Evolutionary conservation across 1,139 yeast genomes (phyloP).

Genomic region (Yamadazyma sp.): DNA sequence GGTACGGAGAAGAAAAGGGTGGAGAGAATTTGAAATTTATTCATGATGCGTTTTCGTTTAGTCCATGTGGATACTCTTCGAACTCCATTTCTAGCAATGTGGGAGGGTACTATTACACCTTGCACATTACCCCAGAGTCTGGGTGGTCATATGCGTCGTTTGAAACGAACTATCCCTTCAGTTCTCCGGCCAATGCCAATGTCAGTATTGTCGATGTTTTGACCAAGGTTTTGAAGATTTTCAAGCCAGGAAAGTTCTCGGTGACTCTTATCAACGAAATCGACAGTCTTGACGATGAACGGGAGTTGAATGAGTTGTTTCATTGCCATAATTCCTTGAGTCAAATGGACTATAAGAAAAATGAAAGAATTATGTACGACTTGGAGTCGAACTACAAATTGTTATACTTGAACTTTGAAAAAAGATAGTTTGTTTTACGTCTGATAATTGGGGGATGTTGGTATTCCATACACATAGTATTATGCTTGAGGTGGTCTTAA

Average conservation of each 20-base stretch:
- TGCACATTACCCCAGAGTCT: conserved; percentile 91
- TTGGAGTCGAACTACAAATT: conserved; percentile 49
- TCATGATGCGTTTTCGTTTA: conserved; percentile 87
- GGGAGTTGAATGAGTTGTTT: conserved; percentile 24
- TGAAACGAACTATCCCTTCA: conserved; percentile 76
- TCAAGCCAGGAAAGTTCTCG: conserved; percentile 77
- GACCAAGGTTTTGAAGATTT: conserved; percentile 57
- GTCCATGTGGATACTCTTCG: conserved; percentile 96
- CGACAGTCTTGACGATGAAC: conserved; percentile 12
- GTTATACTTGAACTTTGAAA: conserved; percentile 48
- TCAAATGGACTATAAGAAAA: conserved; percentile 57
- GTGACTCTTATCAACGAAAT: conserved; percentile 59
- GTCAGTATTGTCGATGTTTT: conserved; percentile 53
- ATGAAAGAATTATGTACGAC: conserved; percentile 73
- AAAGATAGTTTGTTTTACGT: conserved; percentile 8
- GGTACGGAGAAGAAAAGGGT: conserved; percentile 20
- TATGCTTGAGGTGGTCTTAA: conserved; percentile 19
- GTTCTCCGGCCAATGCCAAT: conserved; percentile 17
- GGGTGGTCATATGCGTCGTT: conserved; percentile 97
- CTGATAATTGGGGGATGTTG: conserved; percentile 19
- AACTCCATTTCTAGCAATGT: conserved; percentile 65
- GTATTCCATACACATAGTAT: conserved; percentile 8
- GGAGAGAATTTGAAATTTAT: conserved; percentile 28
- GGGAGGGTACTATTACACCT: conserved; percentile 73
- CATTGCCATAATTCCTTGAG: conserved; percentile 30